Evolutionary conservation across 2,329 filamentous ascomycete genomes (phyloP).

Genomic region (Ambrosiella cleistominuta): DNA sequence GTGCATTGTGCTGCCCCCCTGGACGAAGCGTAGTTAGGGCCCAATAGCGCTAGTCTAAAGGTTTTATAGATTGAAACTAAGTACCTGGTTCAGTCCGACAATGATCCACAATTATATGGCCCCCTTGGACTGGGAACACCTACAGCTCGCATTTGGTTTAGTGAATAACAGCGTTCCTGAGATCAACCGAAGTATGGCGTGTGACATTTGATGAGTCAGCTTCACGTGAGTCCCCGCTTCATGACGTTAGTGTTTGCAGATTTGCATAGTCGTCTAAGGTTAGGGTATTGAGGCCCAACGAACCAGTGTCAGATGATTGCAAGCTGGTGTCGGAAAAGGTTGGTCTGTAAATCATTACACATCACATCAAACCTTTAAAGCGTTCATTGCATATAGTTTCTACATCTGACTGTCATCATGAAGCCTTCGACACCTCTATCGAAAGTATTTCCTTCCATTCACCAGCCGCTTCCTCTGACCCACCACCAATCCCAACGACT

Average conservation of each 20-base stretch:
- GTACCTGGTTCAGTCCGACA: conserved; percentile 1
- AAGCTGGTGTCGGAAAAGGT: too few species aligned
- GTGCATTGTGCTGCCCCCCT: background rate
- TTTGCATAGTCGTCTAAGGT: too few species aligned
- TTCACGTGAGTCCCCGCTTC: background rate
- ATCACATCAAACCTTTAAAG: background rate
- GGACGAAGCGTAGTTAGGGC: background rate
- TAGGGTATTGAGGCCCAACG: too few species aligned
- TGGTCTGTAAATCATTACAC: background rate
- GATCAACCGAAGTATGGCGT: too few species aligned
- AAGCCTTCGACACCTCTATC: conserved; percentile 7
- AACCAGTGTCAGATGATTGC: too few species aligned
- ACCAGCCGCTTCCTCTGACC: conserved; percentile 35
- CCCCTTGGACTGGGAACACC: background rate
- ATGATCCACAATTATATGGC: background rate
- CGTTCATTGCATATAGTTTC: background rate
- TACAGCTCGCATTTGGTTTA: too few species aligned
- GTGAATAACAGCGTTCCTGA: too few species aligned
- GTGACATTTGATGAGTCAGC: background rate
- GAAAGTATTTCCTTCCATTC: conserved; percentile 26
- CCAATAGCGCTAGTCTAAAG: background rate
- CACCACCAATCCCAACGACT: conserved; percentile 35
- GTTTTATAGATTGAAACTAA: background rate
- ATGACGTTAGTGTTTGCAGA: background rate
- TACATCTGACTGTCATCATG: background rate